Base-by-base conservation (phyloP, 257 asterid species). In the Osmanthus fragrans region DNA sequence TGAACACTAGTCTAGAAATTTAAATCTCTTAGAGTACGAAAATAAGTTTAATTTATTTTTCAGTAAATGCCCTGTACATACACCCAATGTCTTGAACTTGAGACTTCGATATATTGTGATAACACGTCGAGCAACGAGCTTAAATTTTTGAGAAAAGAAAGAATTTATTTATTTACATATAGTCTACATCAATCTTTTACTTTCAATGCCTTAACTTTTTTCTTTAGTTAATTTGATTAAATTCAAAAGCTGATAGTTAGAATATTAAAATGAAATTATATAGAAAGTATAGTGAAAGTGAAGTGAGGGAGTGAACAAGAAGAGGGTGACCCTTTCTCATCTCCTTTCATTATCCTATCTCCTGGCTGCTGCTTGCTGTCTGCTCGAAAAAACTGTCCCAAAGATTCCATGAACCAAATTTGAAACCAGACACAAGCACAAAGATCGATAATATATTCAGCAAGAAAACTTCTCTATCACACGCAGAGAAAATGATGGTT, bases 221-320 rank as follows among this genome's bases (percentile, higher is more conserved):
- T 47, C 36, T 75, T 70, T 65, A 69, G 74, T 58, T 74, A 63
- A 36, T 66, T 30, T 63, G 73, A 60, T 54, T 75, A 74, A 42
- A 37, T 25, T 75, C 33, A 69, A 78, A 81, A 82, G 84, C 67
- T 84, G 86, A 80, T 74, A 81, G 70, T 42, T 81, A 4, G 69
- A 23, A 27, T 63, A 63, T 85, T 79, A 76, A 79, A 82, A 67
- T 33, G 66, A 76, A 77, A 81, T 75, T 80, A 65, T 29, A 74
- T 75, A 80, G 80, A 83, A 89, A 83, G 87, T 76, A 75, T 58
- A 87, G 83, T 87, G 95, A 91, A 88, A 91, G 93, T 84, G 88
- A 91, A 85, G 86, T 82, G 82, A 80, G 86, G 88, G 75, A 80
- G 71, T 76, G 87, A 83, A 83, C 89, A 84, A 66, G 79, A 66